A percentile compares a stretch with the other conserved stretches of the same genome.
These are phyloP conservation scores for Candida glucosophila DNA, from an alignment of 1,139 yeast species.

Conservation along the genomic window DNA sequence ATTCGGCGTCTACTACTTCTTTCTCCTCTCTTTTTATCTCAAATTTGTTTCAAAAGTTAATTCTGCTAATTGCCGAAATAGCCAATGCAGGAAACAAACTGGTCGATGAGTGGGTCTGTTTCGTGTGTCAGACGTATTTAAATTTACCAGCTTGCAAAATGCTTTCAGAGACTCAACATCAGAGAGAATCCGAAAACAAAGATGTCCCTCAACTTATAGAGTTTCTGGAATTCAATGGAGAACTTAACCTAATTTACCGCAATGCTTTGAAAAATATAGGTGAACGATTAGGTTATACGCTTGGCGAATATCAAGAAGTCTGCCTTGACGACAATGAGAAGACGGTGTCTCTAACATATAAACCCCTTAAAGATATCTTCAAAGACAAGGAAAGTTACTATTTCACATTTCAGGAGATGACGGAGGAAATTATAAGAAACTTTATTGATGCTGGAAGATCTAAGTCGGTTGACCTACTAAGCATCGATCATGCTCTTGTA, in stretches of 20 bases:
- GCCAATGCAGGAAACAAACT: constrained; percentile 11
- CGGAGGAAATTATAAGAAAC: constrained; percentile 36
- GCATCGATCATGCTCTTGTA: constrained; percentile 74
- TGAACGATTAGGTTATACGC: constrained; percentile 13
- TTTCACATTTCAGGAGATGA: constrained; percentile 23
- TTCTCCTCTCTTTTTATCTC: constrained; percentile 25
- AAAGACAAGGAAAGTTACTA: constrained; percentile 12
- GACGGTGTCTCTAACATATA: constrained; percentile 6
- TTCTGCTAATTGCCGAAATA: constrained; percentile 32
- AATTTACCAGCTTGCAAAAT: constrained; percentile 18
- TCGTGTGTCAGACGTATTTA: constrained; percentile 22
- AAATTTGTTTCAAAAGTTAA: constrained; percentile 23
- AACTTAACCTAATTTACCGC: constrained; percentile 36
- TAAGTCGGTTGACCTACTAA: constrained; percentile 62
- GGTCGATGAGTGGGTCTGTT: constrained; percentile 21
- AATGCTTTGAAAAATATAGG: constrained; percentile 34
- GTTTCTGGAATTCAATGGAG: constrained; percentile 38
- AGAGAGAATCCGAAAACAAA: constrained; percentile 6
- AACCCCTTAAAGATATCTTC: constrained; percentile 10
- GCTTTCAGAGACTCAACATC: constrained; percentile 10
- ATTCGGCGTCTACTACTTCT: constrained; percentile 20
- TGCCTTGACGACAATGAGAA: too few relatives aligned
- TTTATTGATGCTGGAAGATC: constrained; percentile 42
- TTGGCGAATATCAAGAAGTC: too few relatives aligned
- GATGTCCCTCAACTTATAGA: constrained; percentile 15